phyloP scores from a whole-genome alignment of 768 basidiomycete species.

The Trametes cinnabarina region DNA sequence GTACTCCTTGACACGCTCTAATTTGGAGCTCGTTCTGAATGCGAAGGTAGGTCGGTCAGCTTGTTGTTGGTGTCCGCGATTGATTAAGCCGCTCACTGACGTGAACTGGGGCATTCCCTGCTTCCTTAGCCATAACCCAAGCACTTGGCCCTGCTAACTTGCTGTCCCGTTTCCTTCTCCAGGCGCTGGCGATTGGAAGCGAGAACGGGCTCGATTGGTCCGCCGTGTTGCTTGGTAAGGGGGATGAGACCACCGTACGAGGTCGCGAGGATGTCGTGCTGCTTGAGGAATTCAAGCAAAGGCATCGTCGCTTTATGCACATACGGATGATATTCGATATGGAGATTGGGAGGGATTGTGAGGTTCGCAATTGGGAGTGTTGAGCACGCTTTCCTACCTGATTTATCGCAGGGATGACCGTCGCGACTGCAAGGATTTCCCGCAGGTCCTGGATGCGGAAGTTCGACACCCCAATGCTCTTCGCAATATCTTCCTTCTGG shows the following conservation, averaged over 20 bases:
- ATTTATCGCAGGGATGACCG: slow-evolving; percentile 46
- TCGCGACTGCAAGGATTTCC: slow-evolving; percentile 41
- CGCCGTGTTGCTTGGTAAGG: slow-evolving; percentile 34
- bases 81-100: slow-evolving; percentile 20
- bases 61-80: not conserved
- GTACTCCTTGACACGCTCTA: slow-evolving; percentile 43
- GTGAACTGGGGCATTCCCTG: slow-evolving; percentile 34
- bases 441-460: slow-evolving; percentile 41
- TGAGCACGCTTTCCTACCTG: slow-evolving; percentile 33
- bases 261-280: slow-evolving; percentile 38
- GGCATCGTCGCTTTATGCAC: slow-evolving; percentile 42
- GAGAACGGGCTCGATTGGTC: slow-evolving; percentile 41
- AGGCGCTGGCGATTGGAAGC: slow-evolving; percentile 30
- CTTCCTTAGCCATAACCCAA: slow-evolving; percentile 32
- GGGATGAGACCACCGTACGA: slow-evolving; percentile 43
- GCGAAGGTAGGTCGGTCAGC: not conserved
- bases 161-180: slow-evolving; percentile 22
- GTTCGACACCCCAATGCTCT: slow-evolving; percentile 49
- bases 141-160: slow-evolving; percentile 30
- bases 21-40: slow-evolving; percentile 35
- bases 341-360: not conserved
- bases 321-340: slow-evolving; percentile 54
- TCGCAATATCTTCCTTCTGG: slow-evolving; percentile 35
- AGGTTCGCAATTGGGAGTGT: not conserved
- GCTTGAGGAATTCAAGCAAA: slow-evolving; percentile 34